Conservation (phyloP, 208 protist genomes). For the Porcisia hertigi region DNA sequence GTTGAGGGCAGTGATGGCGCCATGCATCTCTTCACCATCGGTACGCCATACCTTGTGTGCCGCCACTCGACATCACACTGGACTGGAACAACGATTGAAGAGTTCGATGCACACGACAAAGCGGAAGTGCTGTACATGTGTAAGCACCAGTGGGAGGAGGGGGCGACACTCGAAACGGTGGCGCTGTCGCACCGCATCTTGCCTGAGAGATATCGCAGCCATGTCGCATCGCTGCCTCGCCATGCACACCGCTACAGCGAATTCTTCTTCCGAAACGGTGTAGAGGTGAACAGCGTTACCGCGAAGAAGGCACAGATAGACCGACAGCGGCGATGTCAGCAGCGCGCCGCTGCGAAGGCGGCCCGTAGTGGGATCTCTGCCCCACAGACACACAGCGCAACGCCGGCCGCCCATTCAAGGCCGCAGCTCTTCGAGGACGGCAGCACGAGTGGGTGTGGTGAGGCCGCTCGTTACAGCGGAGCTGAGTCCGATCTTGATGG, state of each 20-base stretch:
- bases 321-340: conserved; percentile 17
- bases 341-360: conserved; percentile 11
- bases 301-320: conserved; percentile 15
- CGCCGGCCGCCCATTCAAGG: background rate
- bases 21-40: conserved; percentile 87
- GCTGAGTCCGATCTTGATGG: background rate
- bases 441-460: background rate
- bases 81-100: conserved; percentile 64
- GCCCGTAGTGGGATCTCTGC: background rate
- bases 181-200: conserved; percentile 78
- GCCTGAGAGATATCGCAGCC: conserved; percentile 67
- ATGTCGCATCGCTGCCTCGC: conserved; percentile 44
- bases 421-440: background rate
- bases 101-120: conserved; percentile 62
- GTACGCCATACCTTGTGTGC: conserved; percentile 73
- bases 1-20: conserved; percentile 48
- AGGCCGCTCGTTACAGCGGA: background rate
- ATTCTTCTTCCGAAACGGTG: conserved; percentile 84
- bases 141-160: conserved; percentile 84
- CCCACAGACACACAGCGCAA: background rate
- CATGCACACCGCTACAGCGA: conserved; percentile 47
- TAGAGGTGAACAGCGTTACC: conserved; percentile 49
- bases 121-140: conserved; percentile 74
- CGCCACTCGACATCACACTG: conserved; percentile 73
- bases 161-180: conserved; percentile 72